phyloP scores from a whole-genome alignment of 805 yeast genomes.

The Kodamaea neixiangensis region DNA sequence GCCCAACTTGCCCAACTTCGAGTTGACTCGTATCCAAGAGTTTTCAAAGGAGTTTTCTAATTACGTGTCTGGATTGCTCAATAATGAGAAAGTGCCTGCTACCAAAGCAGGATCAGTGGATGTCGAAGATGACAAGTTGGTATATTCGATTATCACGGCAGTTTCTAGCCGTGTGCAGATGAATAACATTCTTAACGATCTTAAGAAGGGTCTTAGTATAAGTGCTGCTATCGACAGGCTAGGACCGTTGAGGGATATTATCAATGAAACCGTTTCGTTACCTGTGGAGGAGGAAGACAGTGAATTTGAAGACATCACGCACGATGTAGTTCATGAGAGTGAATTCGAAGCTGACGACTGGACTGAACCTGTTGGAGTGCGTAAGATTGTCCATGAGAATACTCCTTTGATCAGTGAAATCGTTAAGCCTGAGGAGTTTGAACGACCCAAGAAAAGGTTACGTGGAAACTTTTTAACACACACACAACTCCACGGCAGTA shows the following conservation, averaged over 20 bases:
- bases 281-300: constrained; percentile 49
- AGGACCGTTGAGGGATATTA: constrained; percentile 46
- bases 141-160: constrained; percentile 39
- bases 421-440: constrained; percentile 44
- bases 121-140: constrained; percentile 13
- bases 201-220: constrained; percentile 48
- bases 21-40: constrained; percentile 23
- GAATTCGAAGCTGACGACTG: constrained; percentile 20
- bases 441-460: constrained; percentile 6
- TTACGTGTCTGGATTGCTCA: constrained; percentile 30
- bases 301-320: constrained; percentile 20
- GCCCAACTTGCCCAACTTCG: constrained; percentile 25
- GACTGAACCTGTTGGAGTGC: constrained; percentile 59
- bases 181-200: constrained; percentile 41
- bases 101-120: not conserved
- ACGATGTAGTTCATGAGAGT: not conserved
- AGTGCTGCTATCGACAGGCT: constrained; percentile 54
- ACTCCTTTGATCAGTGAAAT: constrained; percentile 54
- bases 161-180: constrained; percentile 44
- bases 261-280: constrained; percentile 48
- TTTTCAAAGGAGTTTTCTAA: constrained; percentile 33
- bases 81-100: constrained; percentile 12
- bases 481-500: not conserved
- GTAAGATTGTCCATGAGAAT: constrained; percentile 46
- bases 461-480: not conserved